Conservation (phyloP, 179 eudicot genomes). For the Gypsophila paniculata region DNA sequence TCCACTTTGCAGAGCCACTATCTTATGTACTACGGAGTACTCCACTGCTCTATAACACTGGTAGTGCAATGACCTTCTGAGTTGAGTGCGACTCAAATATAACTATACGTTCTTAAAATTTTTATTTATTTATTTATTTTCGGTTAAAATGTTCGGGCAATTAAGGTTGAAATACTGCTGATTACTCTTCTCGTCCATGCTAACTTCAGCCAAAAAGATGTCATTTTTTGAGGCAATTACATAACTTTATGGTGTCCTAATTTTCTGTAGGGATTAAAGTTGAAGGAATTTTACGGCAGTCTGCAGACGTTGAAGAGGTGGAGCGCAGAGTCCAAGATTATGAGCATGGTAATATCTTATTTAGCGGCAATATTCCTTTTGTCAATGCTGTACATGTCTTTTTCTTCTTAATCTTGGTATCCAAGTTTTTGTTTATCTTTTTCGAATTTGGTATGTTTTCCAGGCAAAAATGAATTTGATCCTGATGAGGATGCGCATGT, state of each 20-base stretch:
- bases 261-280: conserved; percentile 57
- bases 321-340: conserved; percentile 95
- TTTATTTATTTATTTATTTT: not conserved
- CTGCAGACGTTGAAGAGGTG: conserved; percentile 99
- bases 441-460: conserved; percentile 22
- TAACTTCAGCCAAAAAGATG: not conserved
- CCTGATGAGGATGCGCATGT: conserved; percentile 97
- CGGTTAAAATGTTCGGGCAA: conserved; percentile 3
- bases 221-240: not conserved
- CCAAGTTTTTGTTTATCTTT: conserved; percentile 6
- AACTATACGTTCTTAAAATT: not conserved
- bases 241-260: conserved; percentile 7
- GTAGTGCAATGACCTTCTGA: not conserved
- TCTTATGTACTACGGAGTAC: not conserved
- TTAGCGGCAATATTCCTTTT: not conserved
- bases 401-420: not conserved
- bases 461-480: conserved; percentile 81
- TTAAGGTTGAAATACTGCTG: not conserved
- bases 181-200: not conserved
- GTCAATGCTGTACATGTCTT: not conserved
- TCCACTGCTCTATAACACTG: not conserved
- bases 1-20: conserved; percentile 1
- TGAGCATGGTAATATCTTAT: conserved; percentile 59
- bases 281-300: conserved; percentile 93
- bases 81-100: not conserved